Conservation (phyloP, 306 rosid species). For the Comarum palustre region DNA sequence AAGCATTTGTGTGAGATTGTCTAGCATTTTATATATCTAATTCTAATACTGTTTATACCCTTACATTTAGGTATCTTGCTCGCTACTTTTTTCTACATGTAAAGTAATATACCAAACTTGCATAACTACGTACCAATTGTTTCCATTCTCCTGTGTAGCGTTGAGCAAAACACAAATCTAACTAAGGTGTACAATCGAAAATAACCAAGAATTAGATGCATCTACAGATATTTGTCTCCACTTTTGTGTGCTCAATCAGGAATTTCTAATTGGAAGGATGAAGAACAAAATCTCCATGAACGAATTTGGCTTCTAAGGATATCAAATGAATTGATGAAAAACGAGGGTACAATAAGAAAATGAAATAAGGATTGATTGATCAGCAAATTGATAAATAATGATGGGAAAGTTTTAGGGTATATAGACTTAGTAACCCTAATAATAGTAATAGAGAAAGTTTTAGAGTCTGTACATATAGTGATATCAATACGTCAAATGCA, state of each 20-base stretch:
- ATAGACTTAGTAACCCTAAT: too few species aligned
- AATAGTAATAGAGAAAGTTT: too few species aligned
- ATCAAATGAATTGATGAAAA: not conserved
- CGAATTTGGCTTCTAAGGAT: not conserved
- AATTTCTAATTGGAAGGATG: not conserved
- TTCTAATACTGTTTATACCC: not conserved
- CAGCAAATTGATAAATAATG: not conserved
- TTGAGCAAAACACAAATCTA: not conserved
- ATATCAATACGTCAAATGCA: too few species aligned
- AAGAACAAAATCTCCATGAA: not conserved
- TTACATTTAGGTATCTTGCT: slow-evolving; percentile 30
- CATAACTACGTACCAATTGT: slow-evolving; percentile 17
- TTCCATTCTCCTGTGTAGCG: slow-evolving; percentile 7
- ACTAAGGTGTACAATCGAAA: not conserved
- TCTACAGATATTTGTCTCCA: not conserved
- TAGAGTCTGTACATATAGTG: too few species aligned
- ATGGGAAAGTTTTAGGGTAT: too few species aligned
- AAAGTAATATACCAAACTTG: slow-evolving; percentile 66
- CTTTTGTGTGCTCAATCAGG: not conserved
- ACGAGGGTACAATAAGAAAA: not conserved
- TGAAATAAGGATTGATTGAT: not conserved
- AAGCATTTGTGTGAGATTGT: slow-evolving; percentile 36
- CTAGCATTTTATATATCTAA: not conserved
- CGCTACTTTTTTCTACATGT: slow-evolving; percentile 2
- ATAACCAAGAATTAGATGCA: slow-evolving; percentile 12